These are phyloP conservation scores for Aspergillus fumigatus DNA, from an alignment of 2,329 filamentous ascomycete genomes.

Conservation along the genomic window DNA sequence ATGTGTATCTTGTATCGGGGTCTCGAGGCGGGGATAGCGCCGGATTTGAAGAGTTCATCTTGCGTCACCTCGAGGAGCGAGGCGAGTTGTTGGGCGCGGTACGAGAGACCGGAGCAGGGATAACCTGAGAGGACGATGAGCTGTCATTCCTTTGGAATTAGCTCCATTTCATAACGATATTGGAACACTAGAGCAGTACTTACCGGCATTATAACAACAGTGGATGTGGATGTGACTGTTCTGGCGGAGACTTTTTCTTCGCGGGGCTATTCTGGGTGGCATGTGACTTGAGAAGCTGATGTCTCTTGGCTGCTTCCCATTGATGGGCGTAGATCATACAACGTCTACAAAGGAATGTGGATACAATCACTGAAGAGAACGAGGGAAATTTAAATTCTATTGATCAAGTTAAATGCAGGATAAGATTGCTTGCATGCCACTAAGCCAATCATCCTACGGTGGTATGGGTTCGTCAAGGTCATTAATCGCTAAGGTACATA, in stretches of 20 bases:
- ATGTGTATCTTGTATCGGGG: conserved; percentile 42
- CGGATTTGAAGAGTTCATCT: conserved; percentile 41
- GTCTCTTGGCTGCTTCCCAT: background rate
- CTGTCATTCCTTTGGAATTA: conserved; percentile 31
- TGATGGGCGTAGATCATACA: background rate
- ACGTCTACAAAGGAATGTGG: background rate
- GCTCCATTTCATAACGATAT: background rate
- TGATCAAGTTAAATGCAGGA: background rate
- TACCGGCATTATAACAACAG: conserved; percentile 25
- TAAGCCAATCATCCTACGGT: background rate
- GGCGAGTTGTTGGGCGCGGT: conserved; percentile 56
- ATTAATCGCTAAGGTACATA: background rate
- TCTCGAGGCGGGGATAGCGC: conserved; percentile 35
- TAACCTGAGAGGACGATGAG: conserved; percentile 60
- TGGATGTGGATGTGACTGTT: conserved; percentile 11
- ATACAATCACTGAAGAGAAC: background rate
- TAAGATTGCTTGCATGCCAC: background rate
- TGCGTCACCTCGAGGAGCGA: conserved; percentile 46
- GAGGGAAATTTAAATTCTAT: background rate
- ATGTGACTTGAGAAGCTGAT: background rate
- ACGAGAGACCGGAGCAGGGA: conserved; percentile 60
- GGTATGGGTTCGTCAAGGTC: background rate
- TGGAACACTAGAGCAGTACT: background rate
- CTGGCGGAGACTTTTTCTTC: conserved; percentile 9
- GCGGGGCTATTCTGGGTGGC: conserved; percentile 1